These are phyloP conservation scores for Sophora flavescens DNA, from an alignment of 306 rosid species.

Conservation along the genomic window DNA sequence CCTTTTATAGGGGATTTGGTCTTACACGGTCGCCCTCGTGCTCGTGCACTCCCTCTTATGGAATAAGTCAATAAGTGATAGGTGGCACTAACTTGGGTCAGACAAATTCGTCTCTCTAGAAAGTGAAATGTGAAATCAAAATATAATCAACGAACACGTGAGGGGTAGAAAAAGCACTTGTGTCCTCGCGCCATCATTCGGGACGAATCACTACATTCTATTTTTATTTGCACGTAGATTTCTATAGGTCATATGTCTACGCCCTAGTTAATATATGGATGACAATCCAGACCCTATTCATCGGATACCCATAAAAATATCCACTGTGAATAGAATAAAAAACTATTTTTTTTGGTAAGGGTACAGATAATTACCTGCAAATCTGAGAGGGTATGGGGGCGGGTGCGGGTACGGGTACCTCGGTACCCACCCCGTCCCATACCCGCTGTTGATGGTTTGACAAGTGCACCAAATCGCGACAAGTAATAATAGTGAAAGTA, in stretches of 20 bases:
- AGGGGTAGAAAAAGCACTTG: not conserved
- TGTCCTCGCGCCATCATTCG: not conserved
- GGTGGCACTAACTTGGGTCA: not conserved
- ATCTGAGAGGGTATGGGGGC: too few species aligned
- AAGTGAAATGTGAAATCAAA: not conserved
- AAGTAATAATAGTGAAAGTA: too few species aligned
- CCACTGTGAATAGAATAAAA: too few species aligned
- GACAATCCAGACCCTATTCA: too few species aligned
- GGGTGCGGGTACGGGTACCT: too few species aligned
- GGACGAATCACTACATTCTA: not conserved
- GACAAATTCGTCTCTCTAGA: not conserved
- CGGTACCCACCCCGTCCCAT: too few species aligned
- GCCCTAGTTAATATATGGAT: too few species aligned
- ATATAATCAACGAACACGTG: not conserved
- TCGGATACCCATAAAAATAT: too few species aligned
- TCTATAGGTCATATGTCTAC: not conserved
- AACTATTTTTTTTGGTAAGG: too few species aligned
- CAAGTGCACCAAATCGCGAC: too few species aligned
- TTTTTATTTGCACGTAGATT: not conserved
- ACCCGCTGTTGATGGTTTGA: too few species aligned
- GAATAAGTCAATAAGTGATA: not conserved
- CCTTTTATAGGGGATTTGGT: not conserved
- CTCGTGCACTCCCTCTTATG: not conserved
- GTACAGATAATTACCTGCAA: too few species aligned
- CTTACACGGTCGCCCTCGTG: not conserved